Base-by-base conservation (phyloP, 371 early-diverging fungal genomes). In the Haplosporangium sp. region DNA sequence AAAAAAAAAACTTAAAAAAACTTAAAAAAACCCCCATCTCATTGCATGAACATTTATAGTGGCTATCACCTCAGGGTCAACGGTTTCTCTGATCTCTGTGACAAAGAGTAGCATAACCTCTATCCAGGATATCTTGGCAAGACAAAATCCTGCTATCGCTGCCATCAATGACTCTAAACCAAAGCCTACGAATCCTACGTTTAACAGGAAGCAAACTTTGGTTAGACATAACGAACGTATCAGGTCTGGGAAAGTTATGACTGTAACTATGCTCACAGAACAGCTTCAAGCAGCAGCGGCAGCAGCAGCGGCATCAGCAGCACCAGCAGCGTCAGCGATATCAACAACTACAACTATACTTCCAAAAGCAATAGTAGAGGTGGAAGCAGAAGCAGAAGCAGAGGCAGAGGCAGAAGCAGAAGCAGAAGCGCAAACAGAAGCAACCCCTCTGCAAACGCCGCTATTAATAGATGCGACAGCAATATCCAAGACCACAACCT, bases 191-290 rank as follows among this genome's bases (percentile, higher is more conserved):
- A 61, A 38, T 20, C 62, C 62, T 20, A 13, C 53, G 15, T 60
- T 19, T 1, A 20, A 20, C 42, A 38, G 50, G 34, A 64, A 71
- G 58, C 50, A 42, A 4, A 57, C 70, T n/a, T 48, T 69, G 37
- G 39, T 57, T 4, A 62, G 58, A 34, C 70, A 63, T 20, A n/a
- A 42, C n/a, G 64, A 71, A 6, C 38, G 64, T 40, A 20, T 58
- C 27, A 34, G 37, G 11, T 8, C 65, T 9, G 71, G 71, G 5
- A 61, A 57, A 15, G 42, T 37, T 10, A 58, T 45, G 61, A 42
- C 53, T 11, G 71, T 71, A 4, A 57, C 65, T 40, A 71, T 71
- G 65, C 65, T 71, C 39, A 61, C 67, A 40, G 72, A 62, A 39
- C 63, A 60, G 40, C 38, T 61, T 2, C 65, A 72, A 34, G 62